Evolutionary conservation across 2,329 filamentous ascomycete species (phyloP).

Genomic region (Alternaria infectoria): DNA sequence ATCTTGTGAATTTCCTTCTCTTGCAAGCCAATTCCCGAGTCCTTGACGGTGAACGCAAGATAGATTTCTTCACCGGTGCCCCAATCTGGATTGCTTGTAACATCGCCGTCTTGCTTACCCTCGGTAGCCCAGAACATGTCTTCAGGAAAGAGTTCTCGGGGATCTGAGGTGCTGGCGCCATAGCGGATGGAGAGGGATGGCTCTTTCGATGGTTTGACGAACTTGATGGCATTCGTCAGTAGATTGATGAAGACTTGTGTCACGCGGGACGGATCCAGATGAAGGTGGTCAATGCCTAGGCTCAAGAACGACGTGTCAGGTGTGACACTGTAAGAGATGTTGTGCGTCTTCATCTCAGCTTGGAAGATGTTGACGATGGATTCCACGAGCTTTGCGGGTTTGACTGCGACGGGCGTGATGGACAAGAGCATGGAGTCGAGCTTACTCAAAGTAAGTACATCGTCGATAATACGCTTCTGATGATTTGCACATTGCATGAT

Average conservation of each 20-base stretch:
- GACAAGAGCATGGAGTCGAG: constrained; percentile 54
- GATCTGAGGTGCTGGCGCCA: constrained; percentile 38
- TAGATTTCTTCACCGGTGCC: constrained; percentile 49
- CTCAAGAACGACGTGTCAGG: constrained; percentile 47
- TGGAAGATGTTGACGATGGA: constrained; percentile 49
- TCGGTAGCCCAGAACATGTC: constrained; percentile 43
- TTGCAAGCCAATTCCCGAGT: constrained; percentile 51
- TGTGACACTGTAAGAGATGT: constrained; percentile 37
- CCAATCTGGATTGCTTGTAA: constrained; percentile 43
- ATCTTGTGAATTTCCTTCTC: constrained; percentile 48
- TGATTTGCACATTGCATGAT: constrained; percentile 56
- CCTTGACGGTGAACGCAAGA: constrained; percentile 46
- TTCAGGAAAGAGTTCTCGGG: constrained; percentile 32
- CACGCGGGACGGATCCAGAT: constrained; percentile 52
- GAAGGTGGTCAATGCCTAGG: constrained; percentile 48
- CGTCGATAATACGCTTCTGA: constrained; percentile 57
- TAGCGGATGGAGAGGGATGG: constrained; percentile 49
- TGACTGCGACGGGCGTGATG: constrained; percentile 51
- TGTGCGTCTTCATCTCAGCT: constrained; percentile 44
- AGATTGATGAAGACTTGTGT: constrained; percentile 81
- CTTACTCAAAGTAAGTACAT: constrained; percentile 55
- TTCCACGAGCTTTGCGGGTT: constrained; percentile 44
- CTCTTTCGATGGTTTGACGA: constrained; percentile 46
- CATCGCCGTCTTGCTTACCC: constrained; percentile 24
- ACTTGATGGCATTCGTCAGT: constrained; percentile 62